phyloP scores from a whole-genome alignment of 768 basidiomycete genomes.

The Mycena metata region DNA sequence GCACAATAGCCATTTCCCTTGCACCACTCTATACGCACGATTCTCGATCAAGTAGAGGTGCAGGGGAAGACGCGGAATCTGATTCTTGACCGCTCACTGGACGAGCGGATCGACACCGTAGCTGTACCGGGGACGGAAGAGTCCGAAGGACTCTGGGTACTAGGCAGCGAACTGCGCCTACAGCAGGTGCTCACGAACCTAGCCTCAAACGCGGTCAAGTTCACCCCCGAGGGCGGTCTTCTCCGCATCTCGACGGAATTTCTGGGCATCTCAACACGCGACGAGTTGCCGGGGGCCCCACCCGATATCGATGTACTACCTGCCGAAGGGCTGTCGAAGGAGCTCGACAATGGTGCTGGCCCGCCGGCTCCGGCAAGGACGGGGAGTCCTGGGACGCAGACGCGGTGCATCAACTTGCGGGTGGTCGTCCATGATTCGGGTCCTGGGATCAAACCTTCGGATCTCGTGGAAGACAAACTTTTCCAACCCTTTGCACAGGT shows the following conservation, averaged over 20 bases:
- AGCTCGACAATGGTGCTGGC: not conserved
- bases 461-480: slow-evolving; percentile 41
- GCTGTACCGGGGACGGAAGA: slow-evolving; percentile 15
- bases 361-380: too few species aligned
- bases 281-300: slow-evolving; percentile 34
- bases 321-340: not conserved
- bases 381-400: too few species aligned
- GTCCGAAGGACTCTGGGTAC: slow-evolving; percentile 46
- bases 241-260: slow-evolving; percentile 43
- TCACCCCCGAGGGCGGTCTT: slow-evolving; percentile 46
- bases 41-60: slow-evolving; percentile 43
- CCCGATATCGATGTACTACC: slow-evolving; percentile 25
- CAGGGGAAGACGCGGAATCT: slow-evolving; percentile 43
- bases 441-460: slow-evolving; percentile 42
- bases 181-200: slow-evolving; percentile 56
- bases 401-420: slow-evolving; percentile 38
- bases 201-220: slow-evolving; percentile 55
- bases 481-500: slow-evolving; percentile 47
- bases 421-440: slow-evolving; percentile 36
- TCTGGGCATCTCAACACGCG: slow-evolving; percentile 32
- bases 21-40: slow-evolving; percentile 44
- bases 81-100: slow-evolving; percentile 48
- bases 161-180: slow-evolving; percentile 58
- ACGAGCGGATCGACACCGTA: slow-evolving; percentile 52
- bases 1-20: slow-evolving; percentile 54